Percentiles rank a stretch among this genome's conserved stretches.
These are phyloP conservation scores for Penicillium sp. DNA, from an alignment of 2,329 filamentous ascomycete species.

Conservation along the genomic window DNA sequence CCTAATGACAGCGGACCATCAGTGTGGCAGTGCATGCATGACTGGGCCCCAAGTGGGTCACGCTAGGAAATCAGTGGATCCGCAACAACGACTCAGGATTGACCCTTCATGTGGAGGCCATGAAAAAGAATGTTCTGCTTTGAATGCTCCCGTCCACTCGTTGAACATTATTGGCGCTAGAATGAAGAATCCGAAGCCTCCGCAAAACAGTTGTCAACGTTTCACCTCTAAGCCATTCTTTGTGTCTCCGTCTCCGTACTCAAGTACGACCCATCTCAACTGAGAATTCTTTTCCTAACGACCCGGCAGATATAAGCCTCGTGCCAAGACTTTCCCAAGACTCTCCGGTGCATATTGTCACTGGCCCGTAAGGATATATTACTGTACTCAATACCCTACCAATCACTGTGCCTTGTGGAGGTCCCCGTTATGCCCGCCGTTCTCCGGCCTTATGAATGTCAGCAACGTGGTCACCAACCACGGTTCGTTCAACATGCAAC, in stretches of 20 bases:
- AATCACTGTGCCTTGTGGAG: constrained; percentile 3
- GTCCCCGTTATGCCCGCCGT: constrained; percentile 6
- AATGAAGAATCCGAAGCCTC: constrained; percentile 9
- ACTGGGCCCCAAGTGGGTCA: constrained; percentile 22
- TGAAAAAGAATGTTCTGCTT: constrained; percentile 23
- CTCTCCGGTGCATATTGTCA: constrained; percentile 13
- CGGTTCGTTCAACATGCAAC: not conserved
- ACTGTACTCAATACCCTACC: not conserved
- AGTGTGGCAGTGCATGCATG: constrained; percentile 33
- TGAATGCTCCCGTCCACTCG: constrained; percentile 7
- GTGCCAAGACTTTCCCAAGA: constrained; percentile 22
- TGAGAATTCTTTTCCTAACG: not conserved
- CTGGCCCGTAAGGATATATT: constrained; percentile 3
- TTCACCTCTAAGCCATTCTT: not conserved
- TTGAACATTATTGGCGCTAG: not conserved
- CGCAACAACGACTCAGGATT: constrained; percentile 21
- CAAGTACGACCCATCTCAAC: not conserved
- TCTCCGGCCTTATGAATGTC: constrained; percentile 1
- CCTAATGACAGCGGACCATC: constrained; percentile 25
- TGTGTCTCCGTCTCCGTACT: not conserved
- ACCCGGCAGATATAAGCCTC: constrained; percentile 22
- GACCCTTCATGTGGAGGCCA: constrained; percentile 21
- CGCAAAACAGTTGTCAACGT: not conserved
- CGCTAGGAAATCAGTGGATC: constrained; percentile 27
- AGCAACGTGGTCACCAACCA: constrained; percentile 1